Evolutionary conservation across 495 filamentous ascomycete genomes (phyloP).

Genomic region (Podospora pseudoanserina): DNA sequence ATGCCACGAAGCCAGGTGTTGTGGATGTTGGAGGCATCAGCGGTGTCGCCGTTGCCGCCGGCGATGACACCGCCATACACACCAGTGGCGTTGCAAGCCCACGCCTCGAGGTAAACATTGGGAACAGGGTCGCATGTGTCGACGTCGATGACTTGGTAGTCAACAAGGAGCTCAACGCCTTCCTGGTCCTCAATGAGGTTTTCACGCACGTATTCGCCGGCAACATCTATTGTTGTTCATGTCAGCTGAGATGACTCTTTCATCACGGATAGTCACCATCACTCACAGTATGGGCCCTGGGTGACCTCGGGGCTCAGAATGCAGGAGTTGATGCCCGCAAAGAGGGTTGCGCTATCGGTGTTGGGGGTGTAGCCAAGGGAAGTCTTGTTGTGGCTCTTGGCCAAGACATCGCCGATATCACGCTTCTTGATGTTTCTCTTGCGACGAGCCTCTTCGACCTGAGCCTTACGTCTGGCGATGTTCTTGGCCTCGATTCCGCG

Average conservation of each 20-base stretch:
- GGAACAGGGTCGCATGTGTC: constrained; percentile 56
- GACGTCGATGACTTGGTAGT: constrained; percentile 58
- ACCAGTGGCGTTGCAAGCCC: constrained; percentile 48
- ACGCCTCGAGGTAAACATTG: constrained; percentile 57
- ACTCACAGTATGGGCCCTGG: constrained; percentile 53
- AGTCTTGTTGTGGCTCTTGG: constrained; percentile 41
- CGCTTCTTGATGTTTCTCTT: constrained; percentile 22
- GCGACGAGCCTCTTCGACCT: constrained; percentile 23
- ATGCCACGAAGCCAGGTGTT: constrained; percentile 51
- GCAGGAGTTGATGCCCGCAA: constrained; percentile 51
- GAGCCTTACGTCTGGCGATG: constrained; percentile 42
- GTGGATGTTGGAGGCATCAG: constrained; percentile 46
- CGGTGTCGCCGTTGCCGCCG: constrained; percentile 38
- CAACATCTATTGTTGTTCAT: constrained; percentile 26
- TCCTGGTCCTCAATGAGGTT: constrained; percentile 53
- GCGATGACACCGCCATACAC: constrained; percentile 55
- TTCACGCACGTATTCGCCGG: constrained; percentile 49
- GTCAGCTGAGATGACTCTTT: neutral
- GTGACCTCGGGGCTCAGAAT: constrained; percentile 53
- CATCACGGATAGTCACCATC: neutral
- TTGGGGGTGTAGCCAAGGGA: constrained; percentile 39
- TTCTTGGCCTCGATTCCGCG: constrained; percentile 46
- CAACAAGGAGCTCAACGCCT: constrained; percentile 56
- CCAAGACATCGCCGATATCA: constrained; percentile 36
- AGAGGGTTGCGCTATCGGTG: constrained; percentile 46